A percentile compares a stretch with the other conserved stretches of the same genome.
These are phyloP conservation scores for Aegilops longissima DNA, from an alignment of 176 grass and related monocot genomes.

Conservation along the genomic window DNA sequence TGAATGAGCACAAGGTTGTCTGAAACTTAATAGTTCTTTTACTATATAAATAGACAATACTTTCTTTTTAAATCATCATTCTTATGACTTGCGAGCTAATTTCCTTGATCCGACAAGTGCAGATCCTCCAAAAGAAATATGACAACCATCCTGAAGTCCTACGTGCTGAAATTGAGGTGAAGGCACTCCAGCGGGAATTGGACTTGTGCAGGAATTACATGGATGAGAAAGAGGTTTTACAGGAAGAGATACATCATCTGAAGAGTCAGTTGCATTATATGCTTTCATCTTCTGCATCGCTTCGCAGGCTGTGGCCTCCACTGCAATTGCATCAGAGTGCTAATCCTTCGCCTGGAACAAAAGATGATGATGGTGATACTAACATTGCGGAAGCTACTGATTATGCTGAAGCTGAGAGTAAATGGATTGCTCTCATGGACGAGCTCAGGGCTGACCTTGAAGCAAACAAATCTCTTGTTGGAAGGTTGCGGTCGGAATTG, in stretches of 20 bases:
- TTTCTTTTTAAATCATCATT: not conserved
- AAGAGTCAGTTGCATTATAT: conserved; percentile 77
- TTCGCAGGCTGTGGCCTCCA: conserved; percentile 38
- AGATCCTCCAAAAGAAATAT: conserved; percentile 86
- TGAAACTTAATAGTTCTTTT: not conserved
- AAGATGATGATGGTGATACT: conserved; percentile 43
- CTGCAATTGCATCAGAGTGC: conserved; percentile 35
- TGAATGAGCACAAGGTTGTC: conserved; percentile 87
- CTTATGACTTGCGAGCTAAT: conserved; percentile 15
- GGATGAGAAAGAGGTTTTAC: conserved; percentile 80
- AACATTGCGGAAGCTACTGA: conserved; percentile 34
- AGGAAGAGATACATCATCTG: conserved; percentile 91
- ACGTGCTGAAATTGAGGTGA: conserved; percentile 70
- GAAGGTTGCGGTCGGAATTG: conserved; percentile 58
- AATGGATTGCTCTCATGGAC: conserved; percentile 82
- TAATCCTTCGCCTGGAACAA: conserved; percentile 44
- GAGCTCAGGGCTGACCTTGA: conserved; percentile 88
- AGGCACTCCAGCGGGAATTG: conserved; percentile 70
- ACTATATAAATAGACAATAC: not conserved
- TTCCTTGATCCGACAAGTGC: conserved; percentile 23
- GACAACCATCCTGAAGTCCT: conserved; percentile 90
- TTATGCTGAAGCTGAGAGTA: conserved; percentile 68
- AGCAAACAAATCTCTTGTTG: conserved; percentile 48
- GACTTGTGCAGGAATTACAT: conserved; percentile 61
- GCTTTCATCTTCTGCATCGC: conserved; percentile 54